Percentiles rank a stretch among this genome's conserved stretches.
Conservation (phyloP, 1,284 basidiomycete species). For the Lentinus polychrous region DNA sequence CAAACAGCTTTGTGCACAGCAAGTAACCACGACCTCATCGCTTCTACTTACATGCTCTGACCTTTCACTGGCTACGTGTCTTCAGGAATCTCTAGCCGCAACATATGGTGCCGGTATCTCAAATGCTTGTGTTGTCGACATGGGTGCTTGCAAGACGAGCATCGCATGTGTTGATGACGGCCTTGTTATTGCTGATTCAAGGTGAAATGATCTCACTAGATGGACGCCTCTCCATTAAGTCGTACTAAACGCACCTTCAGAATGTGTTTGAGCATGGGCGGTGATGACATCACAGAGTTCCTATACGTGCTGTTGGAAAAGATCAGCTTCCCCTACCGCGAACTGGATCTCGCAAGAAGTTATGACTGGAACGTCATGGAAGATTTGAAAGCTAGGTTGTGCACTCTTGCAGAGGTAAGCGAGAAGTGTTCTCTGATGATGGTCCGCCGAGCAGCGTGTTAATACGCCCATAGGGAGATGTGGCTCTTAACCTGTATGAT, state of each 20-base stretch:
- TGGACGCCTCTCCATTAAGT: not conserved
- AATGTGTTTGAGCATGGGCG: constrained; percentile 83
- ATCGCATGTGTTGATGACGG: constrained; percentile 97
- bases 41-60: not conserved
- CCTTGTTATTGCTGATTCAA: constrained; percentile 80
- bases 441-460: not conserved
- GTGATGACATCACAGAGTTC: constrained; percentile 90
- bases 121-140: constrained; percentile 91
- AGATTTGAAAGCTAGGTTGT: constrained; percentile 77
- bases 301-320: constrained; percentile 75
- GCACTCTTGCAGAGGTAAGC: constrained; percentile 79
- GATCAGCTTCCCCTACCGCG: constrained; percentile 86
- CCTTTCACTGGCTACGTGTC: constrained; percentile 1
- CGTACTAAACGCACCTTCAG: constrained; percentile 32
- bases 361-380: constrained; percentile 91
- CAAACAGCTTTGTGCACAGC: constrained; percentile 85
- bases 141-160: constrained; percentile 81
- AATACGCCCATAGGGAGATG: constrained; percentile 54
- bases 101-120: constrained; percentile 95
- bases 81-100: constrained; percentile 85
- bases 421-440: not conserved
- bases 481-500: constrained; percentile 84
- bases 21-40: constrained; percentile 40
- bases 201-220: constrained; percentile 39
- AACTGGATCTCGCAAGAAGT: constrained; percentile 65